These are phyloP conservation scores for Psilocybe azurescens DNA, from an alignment of 768 basidiomycete species.

Conservation along the genomic window DNA sequence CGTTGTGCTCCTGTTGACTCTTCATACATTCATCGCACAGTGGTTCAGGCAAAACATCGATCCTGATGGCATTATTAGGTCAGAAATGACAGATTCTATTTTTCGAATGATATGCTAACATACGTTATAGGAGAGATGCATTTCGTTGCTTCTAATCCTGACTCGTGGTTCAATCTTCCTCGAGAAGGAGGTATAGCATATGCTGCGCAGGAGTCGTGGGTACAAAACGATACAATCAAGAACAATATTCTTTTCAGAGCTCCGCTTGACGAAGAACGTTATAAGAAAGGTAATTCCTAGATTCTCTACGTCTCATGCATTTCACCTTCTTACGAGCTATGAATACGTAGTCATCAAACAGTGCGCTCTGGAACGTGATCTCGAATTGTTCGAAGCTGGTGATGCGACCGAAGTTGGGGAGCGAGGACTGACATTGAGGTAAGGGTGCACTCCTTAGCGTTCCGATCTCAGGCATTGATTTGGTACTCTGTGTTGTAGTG, in stretches of 20 bases:
- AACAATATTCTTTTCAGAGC: constrained; percentile 83
- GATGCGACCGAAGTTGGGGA: constrained; percentile 18
- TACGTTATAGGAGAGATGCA: constrained; percentile 60
- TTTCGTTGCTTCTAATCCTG: constrained; percentile 49
- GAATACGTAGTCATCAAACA: constrained; percentile 40
- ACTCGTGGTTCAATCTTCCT: constrained; percentile 71
- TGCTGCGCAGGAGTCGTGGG: constrained; percentile 84
- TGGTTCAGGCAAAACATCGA: constrained; percentile 63
- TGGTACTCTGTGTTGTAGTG: neutral
- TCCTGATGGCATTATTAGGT: constrained; percentile 56
- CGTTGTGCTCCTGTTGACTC: neutral
- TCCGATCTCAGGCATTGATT: neutral
- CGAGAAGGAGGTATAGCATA: constrained; percentile 71
- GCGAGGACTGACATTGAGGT: constrained; percentile 14
- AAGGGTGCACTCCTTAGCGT: neutral
- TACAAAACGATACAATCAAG: constrained; percentile 76
- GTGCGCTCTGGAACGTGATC: constrained; percentile 73
- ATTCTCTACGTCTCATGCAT: neutral
- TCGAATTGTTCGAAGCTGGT: constrained; percentile 13
- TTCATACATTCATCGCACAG: neutral
- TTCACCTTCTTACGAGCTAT: neutral
- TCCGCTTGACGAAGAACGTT: constrained; percentile 75
- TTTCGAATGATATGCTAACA: neutral
- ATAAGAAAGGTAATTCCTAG: constrained; percentile 51
- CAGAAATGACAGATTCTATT: neutral